Conservation (phyloP, 768 basidiomycete species). For the Podaxis sp. region DNA sequence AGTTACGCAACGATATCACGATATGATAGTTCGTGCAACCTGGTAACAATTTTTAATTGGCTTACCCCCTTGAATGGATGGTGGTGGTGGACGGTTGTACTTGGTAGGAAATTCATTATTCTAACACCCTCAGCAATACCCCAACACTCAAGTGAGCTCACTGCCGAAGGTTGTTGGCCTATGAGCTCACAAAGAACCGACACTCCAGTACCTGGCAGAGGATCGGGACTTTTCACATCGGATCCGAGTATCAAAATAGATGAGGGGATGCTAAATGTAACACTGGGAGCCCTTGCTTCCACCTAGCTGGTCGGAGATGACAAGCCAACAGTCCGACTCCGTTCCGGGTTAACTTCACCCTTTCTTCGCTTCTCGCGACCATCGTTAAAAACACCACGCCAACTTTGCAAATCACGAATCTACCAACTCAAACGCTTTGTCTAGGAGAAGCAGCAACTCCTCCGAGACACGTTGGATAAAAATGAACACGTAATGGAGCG, state of each 20-base stretch:
- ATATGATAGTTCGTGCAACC: too few relatives aligned
- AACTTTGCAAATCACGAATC: neutral
- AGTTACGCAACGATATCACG: too few relatives aligned
- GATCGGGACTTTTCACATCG: neutral
- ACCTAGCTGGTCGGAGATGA: neutral
- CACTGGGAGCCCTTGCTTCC: neutral
- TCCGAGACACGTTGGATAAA: neutral
- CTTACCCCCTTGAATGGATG: too few relatives aligned
- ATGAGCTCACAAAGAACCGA: neutral
- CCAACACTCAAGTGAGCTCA: neutral
- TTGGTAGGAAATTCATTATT: neutral
- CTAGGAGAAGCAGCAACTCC: neutral
- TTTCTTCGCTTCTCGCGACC: neutral
- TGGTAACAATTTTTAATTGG: too few relatives aligned
- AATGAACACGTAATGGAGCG: neutral
- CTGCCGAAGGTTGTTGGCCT: neutral
- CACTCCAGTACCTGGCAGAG: neutral
- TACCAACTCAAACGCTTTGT: neutral
- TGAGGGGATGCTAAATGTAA: neutral
- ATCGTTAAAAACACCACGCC: neutral
- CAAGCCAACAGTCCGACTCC: constrained; percentile 1
- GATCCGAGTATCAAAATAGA: constrained; percentile 6
- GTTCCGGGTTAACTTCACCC: neutral
- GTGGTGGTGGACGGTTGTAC: neutral
- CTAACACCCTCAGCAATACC: neutral